Evolutionary conservation across 2,329 filamentous ascomycete species (phyloP), one percentile per base, ranked within the genome.

Genomic region (Fusarium sp.): DNA sequence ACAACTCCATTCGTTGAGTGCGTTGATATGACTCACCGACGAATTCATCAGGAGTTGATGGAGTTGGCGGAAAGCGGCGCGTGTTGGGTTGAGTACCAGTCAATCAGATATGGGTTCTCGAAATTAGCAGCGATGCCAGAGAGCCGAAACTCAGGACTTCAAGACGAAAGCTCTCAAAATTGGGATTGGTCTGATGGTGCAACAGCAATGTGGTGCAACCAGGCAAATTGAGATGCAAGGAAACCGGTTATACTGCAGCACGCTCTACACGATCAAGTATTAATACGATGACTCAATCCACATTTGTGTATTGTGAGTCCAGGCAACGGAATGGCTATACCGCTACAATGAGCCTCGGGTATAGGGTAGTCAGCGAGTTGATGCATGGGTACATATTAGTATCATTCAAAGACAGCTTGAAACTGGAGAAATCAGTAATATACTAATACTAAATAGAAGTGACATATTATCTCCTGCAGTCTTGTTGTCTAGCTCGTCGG

Each of bases 51-150:
- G 18, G 42, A 47, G 9, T 26, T 74, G n/a, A 26, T 33, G 20
- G 68, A 74, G 26, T 41, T 75, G 47, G 72, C 68, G 1, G 56
- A 69, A 22, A 72, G 63, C 18, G 72, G 63, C 17, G 63, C 72
- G 6, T 41, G 56, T 20, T 72, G 48, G 52, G 15, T 39, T 12
- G 72, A 72, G 0, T 63, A 69, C 6, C 63, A 69, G 18, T 57
- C 52, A 1, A 24, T 74, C 15, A 42, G 60, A n/a, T 74, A 69
- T 15, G 26, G 44, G 13, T 75, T 69, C 20, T 38, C 20, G 11
- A 24, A 17, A 17, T 15, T 24, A 3, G 33, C 45, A 14, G 7
- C 15, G 8, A 31, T 28, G 24, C 39, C 20, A 35, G 7, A 20
- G 3, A 14, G n/a, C 22, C n/a, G 24, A 3, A 20, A n/a, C 15